Evolutionary conservation across 495 filamentous ascomycete genomes (phyloP).

Genomic region (Penicillium alfredii): DNA sequence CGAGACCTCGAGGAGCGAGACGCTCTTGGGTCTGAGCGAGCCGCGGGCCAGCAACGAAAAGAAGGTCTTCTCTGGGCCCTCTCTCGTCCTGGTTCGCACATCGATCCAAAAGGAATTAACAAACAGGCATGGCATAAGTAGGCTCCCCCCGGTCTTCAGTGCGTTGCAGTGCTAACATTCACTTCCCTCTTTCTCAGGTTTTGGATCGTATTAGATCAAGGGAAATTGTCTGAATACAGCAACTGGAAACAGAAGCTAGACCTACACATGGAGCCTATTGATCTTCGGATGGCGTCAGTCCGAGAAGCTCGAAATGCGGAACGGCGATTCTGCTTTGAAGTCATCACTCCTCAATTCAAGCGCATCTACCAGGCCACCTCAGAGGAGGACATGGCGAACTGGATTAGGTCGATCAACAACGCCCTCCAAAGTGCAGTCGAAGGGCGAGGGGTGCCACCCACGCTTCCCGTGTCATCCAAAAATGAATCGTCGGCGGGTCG

Average conservation of each 20-base stretch:
- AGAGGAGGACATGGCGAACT: constrained; percentile 94
- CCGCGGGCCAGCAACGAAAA: constrained; percentile 59
- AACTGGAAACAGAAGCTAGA: constrained; percentile 99
- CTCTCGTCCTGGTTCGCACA: constrained; percentile 88
- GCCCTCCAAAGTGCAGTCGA: constrained; percentile 94
- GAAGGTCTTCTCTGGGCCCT: constrained; percentile 94
- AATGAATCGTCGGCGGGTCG: constrained; percentile 56
- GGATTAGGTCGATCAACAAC: constrained; percentile 97
- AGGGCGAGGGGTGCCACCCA: constrained; percentile 53
- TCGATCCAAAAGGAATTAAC: constrained; percentile 89
- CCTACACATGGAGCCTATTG: constrained; percentile 96
- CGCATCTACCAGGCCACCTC: constrained; percentile 97
- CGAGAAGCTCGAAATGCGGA: constrained; percentile 92
- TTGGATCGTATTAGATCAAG: constrained; percentile 97
- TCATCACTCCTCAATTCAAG: constrained; percentile 95
- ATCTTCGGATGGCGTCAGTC: constrained; percentile 93
- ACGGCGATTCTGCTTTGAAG: constrained; percentile 94
- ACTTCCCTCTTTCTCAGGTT: too few species aligned
- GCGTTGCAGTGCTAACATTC: constrained; percentile 6
- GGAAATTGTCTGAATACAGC: constrained; percentile 93
- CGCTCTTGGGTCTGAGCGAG: constrained; percentile 36
- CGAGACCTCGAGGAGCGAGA: constrained; percentile 84
- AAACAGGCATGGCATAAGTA: constrained; percentile 99
- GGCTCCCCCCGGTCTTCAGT: constrained; percentile 25
- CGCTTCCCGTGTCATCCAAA: constrained; percentile 34